Percentiles rank a stretch among this genome's conserved stretches.
phyloP scores from a whole-genome alignment of 2,329 filamentous ascomycete genomes.

The Fusarium irregulare region DNA sequence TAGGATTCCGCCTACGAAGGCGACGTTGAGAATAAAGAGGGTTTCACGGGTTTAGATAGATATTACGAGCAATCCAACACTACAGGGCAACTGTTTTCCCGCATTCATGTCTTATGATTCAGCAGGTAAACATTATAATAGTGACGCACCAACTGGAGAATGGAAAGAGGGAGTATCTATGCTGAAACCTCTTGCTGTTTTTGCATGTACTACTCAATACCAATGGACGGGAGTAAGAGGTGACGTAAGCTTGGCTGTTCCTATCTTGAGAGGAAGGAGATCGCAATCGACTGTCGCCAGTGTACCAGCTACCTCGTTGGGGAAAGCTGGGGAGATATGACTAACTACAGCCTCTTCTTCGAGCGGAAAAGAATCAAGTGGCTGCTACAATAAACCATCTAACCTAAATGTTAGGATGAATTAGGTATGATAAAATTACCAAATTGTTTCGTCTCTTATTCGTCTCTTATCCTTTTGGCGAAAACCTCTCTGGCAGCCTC shows the following conservation, averaged over 20 bases:
- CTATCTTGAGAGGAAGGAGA: too few relatives aligned
- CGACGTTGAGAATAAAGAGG: not conserved
- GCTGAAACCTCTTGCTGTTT: too few relatives aligned
- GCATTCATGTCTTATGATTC: too few relatives aligned
- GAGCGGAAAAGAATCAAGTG: slow-evolving; percentile 61
- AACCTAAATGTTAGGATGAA: too few relatives aligned
- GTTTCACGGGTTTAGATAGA: not conserved
- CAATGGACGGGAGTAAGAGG: slow-evolving; percentile 15
- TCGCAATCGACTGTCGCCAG: slow-evolving; percentile 43
- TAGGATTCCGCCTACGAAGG: slow-evolving; percentile 7
- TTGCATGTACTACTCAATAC: too few relatives aligned
- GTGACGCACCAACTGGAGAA: too few relatives aligned
- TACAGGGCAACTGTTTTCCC: not conserved
- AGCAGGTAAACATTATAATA: too few relatives aligned
- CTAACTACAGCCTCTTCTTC: slow-evolving; percentile 35
- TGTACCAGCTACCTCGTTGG: slow-evolving; percentile 37
- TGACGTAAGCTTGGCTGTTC: slow-evolving; percentile 44
- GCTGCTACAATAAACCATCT: slow-evolving; percentile 43
- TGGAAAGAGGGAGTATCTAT: too few relatives aligned
- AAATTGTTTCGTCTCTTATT: too few relatives aligned
- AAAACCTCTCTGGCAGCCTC: not conserved
- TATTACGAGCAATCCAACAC: rapidly evolving
- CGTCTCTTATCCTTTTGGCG: not conserved
- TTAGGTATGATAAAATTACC: too few relatives aligned
- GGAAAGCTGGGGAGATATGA: slow-evolving; percentile 12